phyloP scores from a whole-genome alignment of 768 basidiomycete species.

The Mycena filopes region DNA sequence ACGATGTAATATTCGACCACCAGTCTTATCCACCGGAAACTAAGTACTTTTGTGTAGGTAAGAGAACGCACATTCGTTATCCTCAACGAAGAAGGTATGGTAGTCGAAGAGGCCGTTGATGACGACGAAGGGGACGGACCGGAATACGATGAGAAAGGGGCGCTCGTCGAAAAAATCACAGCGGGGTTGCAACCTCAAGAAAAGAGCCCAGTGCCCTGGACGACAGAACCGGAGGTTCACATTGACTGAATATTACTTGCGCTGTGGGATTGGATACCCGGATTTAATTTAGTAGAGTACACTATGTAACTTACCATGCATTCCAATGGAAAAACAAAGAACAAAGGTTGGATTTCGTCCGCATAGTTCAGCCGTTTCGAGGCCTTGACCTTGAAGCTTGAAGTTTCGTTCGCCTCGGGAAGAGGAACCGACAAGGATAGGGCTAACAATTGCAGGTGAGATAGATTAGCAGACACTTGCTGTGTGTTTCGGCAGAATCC shows the following conservation, averaged over 20 bases:
- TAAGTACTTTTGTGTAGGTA: slow-evolving; percentile 49
- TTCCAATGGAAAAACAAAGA: too few relatives aligned
- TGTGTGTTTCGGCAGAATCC: too few relatives aligned
- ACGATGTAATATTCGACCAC: slow-evolving; percentile 58
- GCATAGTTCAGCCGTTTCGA: too few relatives aligned
- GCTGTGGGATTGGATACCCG: too few relatives aligned
- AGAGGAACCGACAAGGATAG: too few relatives aligned
- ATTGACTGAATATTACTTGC: slow-evolving; percentile 5
- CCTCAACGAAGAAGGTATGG: slow-evolving; percentile 70
- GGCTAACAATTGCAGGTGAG: too few relatives aligned
- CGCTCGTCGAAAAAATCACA: slow-evolving; percentile 51
- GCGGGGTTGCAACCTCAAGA: slow-evolving; percentile 12
- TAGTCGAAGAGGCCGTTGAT: slow-evolving; percentile 70
- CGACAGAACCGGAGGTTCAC: slow-evolving; percentile 15
- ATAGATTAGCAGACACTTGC: too few relatives aligned
- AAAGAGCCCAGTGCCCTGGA: slow-evolving; percentile 19
- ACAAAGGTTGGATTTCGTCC: too few relatives aligned
- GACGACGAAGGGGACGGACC: slow-evolving; percentile 48
- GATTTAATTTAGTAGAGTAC: too few relatives aligned
- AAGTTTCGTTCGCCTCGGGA: too few relatives aligned
- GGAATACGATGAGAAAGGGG: slow-evolving; percentile 58
- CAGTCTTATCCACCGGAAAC: not conserved
- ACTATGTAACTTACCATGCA: too few relatives aligned
- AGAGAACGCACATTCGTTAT: slow-evolving; percentile 68
- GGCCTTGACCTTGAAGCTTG: too few relatives aligned